These are phyloP conservation scores for Phyllosticta paracitricarpa DNA, from an alignment of 2,329 filamentous ascomycete species.

Conservation along the genomic window DNA sequence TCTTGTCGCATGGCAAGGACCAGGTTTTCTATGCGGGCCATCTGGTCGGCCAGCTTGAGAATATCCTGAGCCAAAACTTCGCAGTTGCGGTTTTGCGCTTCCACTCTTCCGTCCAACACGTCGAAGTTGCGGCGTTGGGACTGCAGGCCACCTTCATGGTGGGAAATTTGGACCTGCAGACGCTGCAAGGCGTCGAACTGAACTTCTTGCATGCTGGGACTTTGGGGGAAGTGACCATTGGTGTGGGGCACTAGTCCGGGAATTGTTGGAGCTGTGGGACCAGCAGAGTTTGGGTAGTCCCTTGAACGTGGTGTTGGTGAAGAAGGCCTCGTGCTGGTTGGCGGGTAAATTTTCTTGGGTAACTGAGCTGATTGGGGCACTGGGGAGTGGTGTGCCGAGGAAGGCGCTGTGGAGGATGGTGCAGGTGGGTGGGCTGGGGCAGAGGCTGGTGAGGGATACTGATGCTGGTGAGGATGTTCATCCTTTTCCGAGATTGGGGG, in stretches of 20 bases:
- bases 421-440: conserved; percentile 13
- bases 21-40: conserved; percentile 27
- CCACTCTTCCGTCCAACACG: conserved; percentile 23
- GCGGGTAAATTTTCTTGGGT: conserved; percentile 1
- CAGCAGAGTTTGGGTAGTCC: conserved; percentile 11
- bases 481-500: conserved; percentile 5
- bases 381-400: conserved; percentile 14
- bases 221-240: conserved; percentile 15
- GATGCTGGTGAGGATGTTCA: conserved; percentile 14
- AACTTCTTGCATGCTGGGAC: conserved; percentile 22
- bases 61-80: conserved; percentile 31
- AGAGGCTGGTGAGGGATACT: conserved; percentile 10
- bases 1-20: conserved; percentile 30
- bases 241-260: conserved; percentile 11
- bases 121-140: conserved; percentile 27
- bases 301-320: conserved; percentile 15
- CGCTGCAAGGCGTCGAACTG: conserved; percentile 33
- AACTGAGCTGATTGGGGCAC: conserved; percentile 5
- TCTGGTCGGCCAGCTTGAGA: conserved; percentile 30
- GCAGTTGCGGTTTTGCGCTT: conserved; percentile 26
- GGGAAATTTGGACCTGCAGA: conserved; percentile 39
- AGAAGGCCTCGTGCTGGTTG: conserved; percentile 10
- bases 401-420: conserved; percentile 13
- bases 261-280: conserved; percentile 11
- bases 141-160: conserved; percentile 31